Conservation (phyloP, 352 stramenopile species). For the Phytophthora kernoviae region DNA sequence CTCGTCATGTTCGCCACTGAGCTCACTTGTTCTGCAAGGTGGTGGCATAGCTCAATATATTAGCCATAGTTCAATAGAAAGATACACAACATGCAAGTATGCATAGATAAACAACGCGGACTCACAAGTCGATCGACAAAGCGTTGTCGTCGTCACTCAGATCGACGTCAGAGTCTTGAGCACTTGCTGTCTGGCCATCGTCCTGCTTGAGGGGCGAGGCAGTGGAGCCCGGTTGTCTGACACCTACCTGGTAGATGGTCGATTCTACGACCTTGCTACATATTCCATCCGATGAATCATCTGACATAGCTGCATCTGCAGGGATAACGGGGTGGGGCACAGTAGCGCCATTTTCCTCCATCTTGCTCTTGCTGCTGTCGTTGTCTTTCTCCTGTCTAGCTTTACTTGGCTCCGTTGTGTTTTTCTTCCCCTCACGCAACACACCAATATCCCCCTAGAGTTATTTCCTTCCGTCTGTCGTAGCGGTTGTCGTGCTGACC, state of each 20-base stretch:
- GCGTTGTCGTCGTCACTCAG: conserved; percentile 26
- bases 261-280: neutral
- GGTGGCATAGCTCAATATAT: conserved; percentile 6
- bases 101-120: conserved; percentile 16
- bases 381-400: neutral
- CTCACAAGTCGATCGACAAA: conserved; percentile 74
- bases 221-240: neutral
- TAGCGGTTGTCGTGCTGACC: conserved; percentile 20
- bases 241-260: no score
- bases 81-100: conserved; percentile 3
- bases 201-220: no score
- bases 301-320: neutral
- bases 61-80: conserved; percentile 16
- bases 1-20: conserved; percentile 8
- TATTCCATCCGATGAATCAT: neutral
- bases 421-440: neutral
- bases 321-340: no score
- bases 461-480: neutral
- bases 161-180: conserved; percentile 15
- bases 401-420: neutral
- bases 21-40: conserved; percentile 39
- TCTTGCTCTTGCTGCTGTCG: neutral
- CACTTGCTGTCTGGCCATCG: neutral
- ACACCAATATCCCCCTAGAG: neutral
- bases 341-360: no score